These are phyloP conservation scores for Aspergillus neotritici DNA, from an alignment of 2,329 filamentous ascomycete species.

Conservation along the genomic window DNA sequence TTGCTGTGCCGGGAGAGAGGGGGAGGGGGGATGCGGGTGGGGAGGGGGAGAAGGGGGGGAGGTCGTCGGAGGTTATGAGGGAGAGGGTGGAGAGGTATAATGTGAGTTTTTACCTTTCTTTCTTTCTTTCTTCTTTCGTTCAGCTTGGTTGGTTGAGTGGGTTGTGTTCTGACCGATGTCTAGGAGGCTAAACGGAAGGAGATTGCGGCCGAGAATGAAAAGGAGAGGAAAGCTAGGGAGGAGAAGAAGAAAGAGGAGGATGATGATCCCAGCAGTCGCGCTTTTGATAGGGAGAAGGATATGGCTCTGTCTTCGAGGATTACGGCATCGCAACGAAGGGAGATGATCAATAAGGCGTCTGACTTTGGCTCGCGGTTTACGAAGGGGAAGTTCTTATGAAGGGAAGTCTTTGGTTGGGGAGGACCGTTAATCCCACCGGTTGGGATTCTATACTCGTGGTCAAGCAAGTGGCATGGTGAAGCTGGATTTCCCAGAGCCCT, in stretches of 20 bases:
- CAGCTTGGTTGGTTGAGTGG: neutral
- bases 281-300: constrained; percentile 90
- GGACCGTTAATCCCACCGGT: too few species aligned
- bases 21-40: constrained; percentile 5
- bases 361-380: constrained; percentile 79
- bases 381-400: constrained; percentile 57
- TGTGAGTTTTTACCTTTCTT: constrained; percentile 35
- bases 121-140: too few species aligned
- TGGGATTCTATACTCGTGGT: too few species aligned
- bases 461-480: too few species aligned
- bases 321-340: constrained; percentile 65
- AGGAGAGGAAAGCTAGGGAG: constrained; percentile 1
- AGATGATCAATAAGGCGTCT: constrained; percentile 71
- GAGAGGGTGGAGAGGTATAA: constrained; percentile 54
- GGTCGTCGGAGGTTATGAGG: constrained; percentile 40
- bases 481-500: too few species aligned
- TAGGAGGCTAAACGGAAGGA: constrained; percentile 7
- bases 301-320: constrained; percentile 73
- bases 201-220: constrained; percentile 1
- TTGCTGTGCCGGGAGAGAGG: constrained; percentile 18
- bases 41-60: constrained; percentile 6
- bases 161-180: neutral
- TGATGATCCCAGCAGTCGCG: constrained; percentile 84
- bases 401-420: neutral
- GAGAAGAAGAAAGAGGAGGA: constrained; percentile 55